A percentile compares a stretch with the other conserved stretches of the same genome.
Evolutionary conservation across 768 basidiomycete genomes (phyloP).

Genomic region (Harrya chromipes): DNA sequence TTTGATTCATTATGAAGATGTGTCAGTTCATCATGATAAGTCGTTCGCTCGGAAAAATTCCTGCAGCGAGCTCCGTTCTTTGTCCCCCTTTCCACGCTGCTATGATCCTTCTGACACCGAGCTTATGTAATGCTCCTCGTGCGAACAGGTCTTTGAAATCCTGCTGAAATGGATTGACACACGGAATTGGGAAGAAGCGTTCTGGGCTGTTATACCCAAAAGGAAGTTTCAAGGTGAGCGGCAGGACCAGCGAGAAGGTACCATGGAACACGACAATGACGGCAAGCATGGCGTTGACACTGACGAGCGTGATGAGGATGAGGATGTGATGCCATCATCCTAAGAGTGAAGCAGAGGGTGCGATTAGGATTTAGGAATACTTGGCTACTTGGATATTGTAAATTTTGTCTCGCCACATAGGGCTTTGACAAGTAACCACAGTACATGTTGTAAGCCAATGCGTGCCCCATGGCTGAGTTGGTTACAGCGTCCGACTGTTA

Average conservation of each 20-base stretch:
- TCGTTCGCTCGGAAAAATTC: slow-evolving; percentile 1
- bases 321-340: background rate
- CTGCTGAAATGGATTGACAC: slow-evolving; percentile 86
- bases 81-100: background rate
- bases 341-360: background rate
- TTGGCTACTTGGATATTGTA: too few relatives aligned
- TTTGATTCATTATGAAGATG: background rate
- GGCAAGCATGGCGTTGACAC: background rate
- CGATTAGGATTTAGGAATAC: background rate
- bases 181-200: slow-evolving; percentile 80
- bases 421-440: too few relatives aligned
- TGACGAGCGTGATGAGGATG: background rate
- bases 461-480: slow-evolving; percentile 52
- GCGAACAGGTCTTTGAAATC: slow-evolving; percentile 74
- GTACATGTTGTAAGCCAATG: too few relatives aligned
- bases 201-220: slow-evolving; percentile 87
- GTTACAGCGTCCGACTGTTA: slow-evolving; percentile 51
- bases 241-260: slow-evolving; percentile 5
- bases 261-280: background rate
- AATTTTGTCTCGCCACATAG: too few relatives aligned
- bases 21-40: background rate
- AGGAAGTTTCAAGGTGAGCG: slow-evolving; percentile 67
- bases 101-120: slow-evolving; percentile 3
- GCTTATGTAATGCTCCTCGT: background rate
- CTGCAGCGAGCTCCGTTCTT: background rate